Evolutionary conservation across 2,329 filamentous ascomycete genomes (phyloP), one percentile per base, ranked within the genome.

Genomic region (Trichoderma atroviride): DNA sequence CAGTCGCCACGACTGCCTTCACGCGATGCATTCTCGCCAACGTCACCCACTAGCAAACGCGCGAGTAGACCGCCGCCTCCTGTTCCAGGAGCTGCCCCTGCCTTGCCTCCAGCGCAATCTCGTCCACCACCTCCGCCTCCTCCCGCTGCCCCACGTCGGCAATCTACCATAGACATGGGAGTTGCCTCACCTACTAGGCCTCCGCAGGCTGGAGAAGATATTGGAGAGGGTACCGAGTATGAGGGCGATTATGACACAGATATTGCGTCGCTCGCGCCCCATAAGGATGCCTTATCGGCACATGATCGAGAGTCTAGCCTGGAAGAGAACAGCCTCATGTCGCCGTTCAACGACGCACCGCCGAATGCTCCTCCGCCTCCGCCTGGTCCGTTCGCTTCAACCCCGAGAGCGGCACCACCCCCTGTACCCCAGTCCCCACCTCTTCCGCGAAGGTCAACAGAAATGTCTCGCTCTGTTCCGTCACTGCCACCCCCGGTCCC

Each of bases 181-280:
- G 74, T 78, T 2, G 74, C 81, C 13, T 81, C 83, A 14, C 81
- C 85, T 29, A 74, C 80, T 67, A 76, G 84, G 71, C 80, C 80
- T 13, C 74, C 76, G 11, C 79, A 81, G 69, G 83, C 82, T 71
- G 86, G 82, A 29, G 90, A 91, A 37, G 89, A 89, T 37, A 90
- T 91, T 16, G 90, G 89, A 31, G 94, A 96, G 75, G 87, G 93
- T 40, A 96, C 93, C 0, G 95, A 97, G 76, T 98, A 98, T 76
- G 96, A 99, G 77, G 96, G 95, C 7, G 96, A 98, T 77, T 98
- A 98, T 78, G 96, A 98, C 75, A 98, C 96, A 7, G 96, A 98
- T 78, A 98, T 98, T 77, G 94, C 92, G 1, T 93, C 94, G n/a
- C 91, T 93, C 11, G 93, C 89, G n/a, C 93, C 92, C 68, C 93